Base-by-base conservation (phyloP, 1,284 basidiomycete genomes). In the Grifola frondosa region DNA sequence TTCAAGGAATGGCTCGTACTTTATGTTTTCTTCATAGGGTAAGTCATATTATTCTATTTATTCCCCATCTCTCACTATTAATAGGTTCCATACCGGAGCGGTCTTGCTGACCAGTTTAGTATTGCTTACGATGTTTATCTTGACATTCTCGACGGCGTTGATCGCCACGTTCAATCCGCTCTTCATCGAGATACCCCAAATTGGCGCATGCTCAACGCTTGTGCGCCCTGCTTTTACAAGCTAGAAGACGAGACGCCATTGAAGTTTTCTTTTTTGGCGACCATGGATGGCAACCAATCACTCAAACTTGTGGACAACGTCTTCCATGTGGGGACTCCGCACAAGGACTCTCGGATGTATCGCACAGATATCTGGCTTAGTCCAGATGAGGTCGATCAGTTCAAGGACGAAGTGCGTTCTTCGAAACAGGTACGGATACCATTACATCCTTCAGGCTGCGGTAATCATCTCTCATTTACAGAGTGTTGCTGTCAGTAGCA, bases 211-310 rank as follows among this genome's bases (percentile, higher is more conserved):
- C 43, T 37, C 6, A 51, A 66, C 35, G 50, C 52, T 0, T 67
- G 65, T 36, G 60, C 59, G 3, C 46, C 60, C 0, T 66, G 62
- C 36, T 37, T 53, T 29, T 61, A 63, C 37, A 50, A 52, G 38
- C 42, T 64, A 4, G 48, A 56, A 9, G 52, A 54, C 9, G 63
- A 66, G 38, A 32, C 33, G 0, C 17, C 37, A 0, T 40, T 66
- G 4, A n/a, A 38, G 17, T 45, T 45, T 5, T 42, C 50, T 0
- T 36, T 61, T 1, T 46, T 64, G 0, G 47, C 45, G 3, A 40
- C 57, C 1, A 58, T 64, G 47, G 65, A 68, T 39, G 65, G 63
- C 10, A 66, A 67, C 34, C 51, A 57, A 15, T 68, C 63, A 0
- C 50, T 66, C 0, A 65, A 65, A 40, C 52, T 62, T 0, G 42